Percentiles rank a stretch among this genome's conserved stretches.
Conservation (phyloP, 2,329 filamentous ascomycete species). For the Botrytis galanthina region DNA sequence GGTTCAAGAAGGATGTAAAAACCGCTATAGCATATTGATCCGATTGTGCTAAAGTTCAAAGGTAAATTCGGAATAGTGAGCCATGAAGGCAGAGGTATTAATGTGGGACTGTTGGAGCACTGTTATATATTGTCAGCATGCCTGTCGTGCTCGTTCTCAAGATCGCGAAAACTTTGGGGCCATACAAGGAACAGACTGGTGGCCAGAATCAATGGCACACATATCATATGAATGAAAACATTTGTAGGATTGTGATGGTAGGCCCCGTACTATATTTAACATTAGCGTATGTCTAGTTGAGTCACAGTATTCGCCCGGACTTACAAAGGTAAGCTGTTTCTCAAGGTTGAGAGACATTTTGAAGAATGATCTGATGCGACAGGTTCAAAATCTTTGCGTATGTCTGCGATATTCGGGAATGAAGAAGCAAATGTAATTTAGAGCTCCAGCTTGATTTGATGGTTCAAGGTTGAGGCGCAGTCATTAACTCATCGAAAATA, state of each 20-base stretch:
- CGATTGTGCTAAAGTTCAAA: slow-evolving; percentile 64
- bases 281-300: slow-evolving; percentile 22
- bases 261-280: slow-evolving; percentile 65
- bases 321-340: slow-evolving; percentile 78
- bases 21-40: slow-evolving; percentile 65
- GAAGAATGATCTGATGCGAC: neutral
- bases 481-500: slow-evolving; percentile 11
- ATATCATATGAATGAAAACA: slow-evolving; percentile 74
- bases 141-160: neutral
- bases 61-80: slow-evolving; percentile 66
- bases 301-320: slow-evolving; percentile 38
- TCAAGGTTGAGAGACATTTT: slow-evolving; percentile 72
- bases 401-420: neutral
- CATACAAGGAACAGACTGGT: slow-evolving; percentile 68
- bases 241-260: slow-evolving; percentile 81
- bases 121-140: slow-evolving; percentile 38
- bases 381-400: neutral
- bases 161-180: neutral
- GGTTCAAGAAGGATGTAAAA: slow-evolving; percentile 93
- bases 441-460: neutral
- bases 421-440: neutral
- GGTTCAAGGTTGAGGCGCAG: neutral
- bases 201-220: slow-evolving; percentile 73
- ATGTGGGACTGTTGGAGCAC: slow-evolving; percentile 61
- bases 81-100: slow-evolving; percentile 64